These are phyloP conservation scores for Cercophora samala DNA, from an alignment of 495 filamentous ascomycete species.

Conservation along the genomic window DNA sequence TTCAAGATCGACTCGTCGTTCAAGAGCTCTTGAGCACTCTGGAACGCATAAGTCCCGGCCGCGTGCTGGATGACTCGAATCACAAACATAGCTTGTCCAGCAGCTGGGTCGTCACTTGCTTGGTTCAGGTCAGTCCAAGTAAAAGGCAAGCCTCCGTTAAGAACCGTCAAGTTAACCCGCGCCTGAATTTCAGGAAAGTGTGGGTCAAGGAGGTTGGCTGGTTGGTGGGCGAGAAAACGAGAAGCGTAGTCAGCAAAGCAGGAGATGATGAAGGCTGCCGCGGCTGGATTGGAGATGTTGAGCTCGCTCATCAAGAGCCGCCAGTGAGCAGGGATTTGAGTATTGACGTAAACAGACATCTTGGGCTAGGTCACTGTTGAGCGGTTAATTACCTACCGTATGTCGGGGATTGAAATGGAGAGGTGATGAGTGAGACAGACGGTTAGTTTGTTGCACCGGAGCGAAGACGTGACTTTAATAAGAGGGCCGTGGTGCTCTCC, in stretches of 20 bases:
- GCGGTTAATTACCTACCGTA: neutral
- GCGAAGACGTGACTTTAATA: no score
- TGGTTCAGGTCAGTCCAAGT: neutral
- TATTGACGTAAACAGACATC: neutral
- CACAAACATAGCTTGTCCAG: neutral
- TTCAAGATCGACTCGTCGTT: neutral
- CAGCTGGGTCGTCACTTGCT: neutral
- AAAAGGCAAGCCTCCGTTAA: neutral
- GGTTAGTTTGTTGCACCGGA: no score
- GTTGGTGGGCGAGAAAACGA: constrained; percentile 1
- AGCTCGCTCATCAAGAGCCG: neutral
- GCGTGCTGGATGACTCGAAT: neutral
- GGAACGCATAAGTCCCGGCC: neutral
- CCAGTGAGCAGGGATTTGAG: neutral
- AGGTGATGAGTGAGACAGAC: no score
- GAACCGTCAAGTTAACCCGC: neutral
- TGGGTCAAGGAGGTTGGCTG: neutral
- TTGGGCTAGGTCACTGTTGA: neutral
- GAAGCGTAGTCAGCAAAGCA: constrained; percentile 10
- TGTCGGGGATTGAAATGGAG: neutral
- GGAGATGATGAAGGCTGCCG: neutral
- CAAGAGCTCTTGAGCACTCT: neutral
- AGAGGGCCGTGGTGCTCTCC: no score
- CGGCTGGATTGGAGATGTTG: neutral
- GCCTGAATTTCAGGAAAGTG: neutral